Base-by-base conservation (phyloP, 192 early-diverging fungal species). In the Rhizoclosmatium sp. region DNA sequence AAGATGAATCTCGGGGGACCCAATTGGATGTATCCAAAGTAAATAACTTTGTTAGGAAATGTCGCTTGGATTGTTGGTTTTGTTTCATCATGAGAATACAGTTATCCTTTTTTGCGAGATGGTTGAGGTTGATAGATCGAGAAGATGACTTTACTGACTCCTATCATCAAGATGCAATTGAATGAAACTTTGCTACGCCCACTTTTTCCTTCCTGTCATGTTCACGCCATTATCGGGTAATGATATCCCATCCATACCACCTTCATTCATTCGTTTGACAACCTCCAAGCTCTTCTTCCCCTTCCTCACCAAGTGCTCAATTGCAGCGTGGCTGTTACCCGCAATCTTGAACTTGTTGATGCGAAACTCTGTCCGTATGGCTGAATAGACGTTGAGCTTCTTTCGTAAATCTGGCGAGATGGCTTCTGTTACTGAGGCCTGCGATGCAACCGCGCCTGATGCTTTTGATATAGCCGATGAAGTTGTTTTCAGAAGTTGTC, bases 231-330 rank as follows among this genome's bases (percentile, higher is more conserved):
- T 21, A 19, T 40, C 39, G 7, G 9, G 60, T 21, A 62, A 19
- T 1, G 60, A 62, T 19, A 62, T 62, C 9, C 60, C 60, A 62
- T 62, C 60, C 60, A 71, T 56, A 5, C 69, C 69, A 44, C 19
- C 67, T 21, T 42, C 67, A 14, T 21, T 41, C 16, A 47, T 16
- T 0, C 31, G 51, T 49, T 58, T 49, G 51, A 71, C 51, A 46
- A 71, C 39, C n/a, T 71, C 69, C 2, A 71, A 46, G 23, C 59
- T 64, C 42, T 45, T 60, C 23, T 75, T 75, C 9, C 31, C 72
- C 59, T 49, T 59, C 16, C 72, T 54, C 5, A 75, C 56, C 16
- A 75, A 56, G 62, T 75, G 59, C 72, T 75, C 72, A 47, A 75
- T 49, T 45, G 59, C 72, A 14, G 58, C 59, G 31, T 44, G 39